These are phyloP conservation scores for Tulasnella sp. DNA, from an alignment of 768 basidiomycete species.

Conservation along the genomic window DNA sequence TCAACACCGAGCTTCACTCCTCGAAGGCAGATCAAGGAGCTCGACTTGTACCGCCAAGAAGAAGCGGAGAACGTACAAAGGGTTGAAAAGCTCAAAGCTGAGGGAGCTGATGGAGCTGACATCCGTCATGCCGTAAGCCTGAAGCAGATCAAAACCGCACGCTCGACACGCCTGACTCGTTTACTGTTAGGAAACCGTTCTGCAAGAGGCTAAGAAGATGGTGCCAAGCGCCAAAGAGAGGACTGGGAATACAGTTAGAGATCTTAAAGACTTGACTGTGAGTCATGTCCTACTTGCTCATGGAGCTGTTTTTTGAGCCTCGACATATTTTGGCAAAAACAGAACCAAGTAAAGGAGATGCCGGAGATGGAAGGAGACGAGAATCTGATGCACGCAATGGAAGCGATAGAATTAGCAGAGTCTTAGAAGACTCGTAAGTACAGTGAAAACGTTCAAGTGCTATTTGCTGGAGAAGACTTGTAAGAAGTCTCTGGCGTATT, in stretches of 20 bases:
- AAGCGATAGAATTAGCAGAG: slow-evolving; percentile 17
- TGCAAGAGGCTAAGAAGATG: slow-evolving; percentile 76
- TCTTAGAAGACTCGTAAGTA: slow-evolving; percentile 22
- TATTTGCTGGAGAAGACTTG: not conserved
- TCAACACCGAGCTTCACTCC: not conserved
- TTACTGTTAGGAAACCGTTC: slow-evolving; percentile 27
- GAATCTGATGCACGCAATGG: slow-evolving; percentile 8
- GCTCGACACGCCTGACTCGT: not conserved
- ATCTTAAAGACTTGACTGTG: slow-evolving; percentile 58
- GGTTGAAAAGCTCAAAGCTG: slow-evolving; percentile 49
- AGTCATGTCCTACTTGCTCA: slow-evolving; percentile 28
- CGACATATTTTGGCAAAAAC: not conserved
- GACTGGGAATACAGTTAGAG: slow-evolving; percentile 49
- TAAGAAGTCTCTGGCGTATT: not conserved
- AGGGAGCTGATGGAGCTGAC: slow-evolving; percentile 32
- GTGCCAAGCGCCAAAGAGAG: slow-evolving; percentile 52
- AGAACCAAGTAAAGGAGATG: slow-evolving; percentile 32
- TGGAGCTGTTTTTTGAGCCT: not conserved
- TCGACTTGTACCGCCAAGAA: slow-evolving; percentile 54
- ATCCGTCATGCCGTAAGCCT: slow-evolving; percentile 16
- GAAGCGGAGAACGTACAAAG: slow-evolving; percentile 44
- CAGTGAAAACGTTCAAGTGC: not conserved
- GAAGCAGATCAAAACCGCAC: not conserved
- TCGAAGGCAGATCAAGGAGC: slow-evolving; percentile 56
- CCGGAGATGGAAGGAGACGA: slow-evolving; percentile 13